phyloP scores from a whole-genome alignment of 2,329 filamentous ascomycete species.

The Fusarium hainanense region DNA sequence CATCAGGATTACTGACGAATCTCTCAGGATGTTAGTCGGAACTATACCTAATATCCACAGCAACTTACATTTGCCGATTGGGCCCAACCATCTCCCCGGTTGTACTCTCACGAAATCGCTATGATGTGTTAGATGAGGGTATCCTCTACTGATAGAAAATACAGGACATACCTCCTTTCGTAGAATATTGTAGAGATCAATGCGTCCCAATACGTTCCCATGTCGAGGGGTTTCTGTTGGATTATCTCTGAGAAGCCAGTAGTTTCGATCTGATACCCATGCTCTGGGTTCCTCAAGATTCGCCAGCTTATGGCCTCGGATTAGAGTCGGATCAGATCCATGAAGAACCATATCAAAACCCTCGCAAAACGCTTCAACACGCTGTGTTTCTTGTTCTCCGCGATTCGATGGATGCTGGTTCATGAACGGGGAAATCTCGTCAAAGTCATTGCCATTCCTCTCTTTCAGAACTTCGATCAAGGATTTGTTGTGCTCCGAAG shows the following conservation, averaged over 20 bases:
- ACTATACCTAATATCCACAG: background rate
- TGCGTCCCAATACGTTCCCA: background rate
- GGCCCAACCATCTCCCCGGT: background rate
- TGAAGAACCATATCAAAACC: background rate
- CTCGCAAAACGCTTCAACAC: background rate
- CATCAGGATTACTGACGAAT: constrained; percentile 27
- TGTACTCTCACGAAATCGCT: background rate
- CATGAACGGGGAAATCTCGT: background rate
- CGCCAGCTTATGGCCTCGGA: background rate
- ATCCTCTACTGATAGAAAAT: background rate
- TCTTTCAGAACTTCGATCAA: background rate
- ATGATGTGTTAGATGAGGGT: background rate
- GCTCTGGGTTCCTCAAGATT: background rate
- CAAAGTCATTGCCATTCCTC: background rate
- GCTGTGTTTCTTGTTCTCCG: background rate
- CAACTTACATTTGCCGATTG: background rate
- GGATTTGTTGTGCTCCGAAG: background rate
- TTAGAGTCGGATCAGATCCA: background rate
- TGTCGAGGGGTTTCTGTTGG: no score
- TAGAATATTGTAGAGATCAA: background rate
- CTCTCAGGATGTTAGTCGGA: background rate
- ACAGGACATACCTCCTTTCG: background rate
- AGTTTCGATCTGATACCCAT: constrained; percentile 1
- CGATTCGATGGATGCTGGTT: background rate
- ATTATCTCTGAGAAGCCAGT: background rate